Conservation (phyloP, 441 rosid genomes). For the Croton setiger region DNA sequence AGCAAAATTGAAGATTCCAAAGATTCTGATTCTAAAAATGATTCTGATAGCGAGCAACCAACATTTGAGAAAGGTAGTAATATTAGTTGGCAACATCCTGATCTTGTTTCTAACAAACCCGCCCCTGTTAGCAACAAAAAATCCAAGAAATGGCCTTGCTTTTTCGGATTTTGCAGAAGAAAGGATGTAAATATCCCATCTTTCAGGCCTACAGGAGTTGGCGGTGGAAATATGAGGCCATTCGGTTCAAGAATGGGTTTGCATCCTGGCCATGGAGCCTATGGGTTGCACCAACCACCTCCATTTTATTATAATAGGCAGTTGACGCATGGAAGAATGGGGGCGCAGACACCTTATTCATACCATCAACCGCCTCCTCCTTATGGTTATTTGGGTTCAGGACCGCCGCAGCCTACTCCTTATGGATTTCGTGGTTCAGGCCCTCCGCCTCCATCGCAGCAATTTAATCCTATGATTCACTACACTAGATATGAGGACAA, state of each 20-base stretch:
- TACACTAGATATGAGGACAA: background rate
- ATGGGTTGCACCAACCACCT: background rate
- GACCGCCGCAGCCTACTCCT: background rate
- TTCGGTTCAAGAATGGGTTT: background rate
- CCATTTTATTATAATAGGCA: background rate
- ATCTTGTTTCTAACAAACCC: background rate
- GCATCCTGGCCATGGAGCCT: background rate
- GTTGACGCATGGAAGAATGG: background rate
- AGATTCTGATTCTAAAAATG: background rate
- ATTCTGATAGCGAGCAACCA: background rate
- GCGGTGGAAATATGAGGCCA: background rate
- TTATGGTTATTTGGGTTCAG: background rate
- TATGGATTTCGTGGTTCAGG: background rate
- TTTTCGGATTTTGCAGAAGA: background rate
- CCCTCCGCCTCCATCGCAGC: background rate
- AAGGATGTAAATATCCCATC: background rate
- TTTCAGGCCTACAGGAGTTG: background rate
- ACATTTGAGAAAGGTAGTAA: background rate
- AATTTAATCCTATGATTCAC: background rate
- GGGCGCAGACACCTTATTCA: background rate
- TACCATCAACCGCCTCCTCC: background rate
- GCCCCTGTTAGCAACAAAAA: background rate
- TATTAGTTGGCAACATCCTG: conserved; percentile 3
- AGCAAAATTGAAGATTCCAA: too few relatives aligned
- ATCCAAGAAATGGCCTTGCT: background rate